Conservation (phyloP, 139 green algal species). For the Axilococcus clingmanii region DNA sequence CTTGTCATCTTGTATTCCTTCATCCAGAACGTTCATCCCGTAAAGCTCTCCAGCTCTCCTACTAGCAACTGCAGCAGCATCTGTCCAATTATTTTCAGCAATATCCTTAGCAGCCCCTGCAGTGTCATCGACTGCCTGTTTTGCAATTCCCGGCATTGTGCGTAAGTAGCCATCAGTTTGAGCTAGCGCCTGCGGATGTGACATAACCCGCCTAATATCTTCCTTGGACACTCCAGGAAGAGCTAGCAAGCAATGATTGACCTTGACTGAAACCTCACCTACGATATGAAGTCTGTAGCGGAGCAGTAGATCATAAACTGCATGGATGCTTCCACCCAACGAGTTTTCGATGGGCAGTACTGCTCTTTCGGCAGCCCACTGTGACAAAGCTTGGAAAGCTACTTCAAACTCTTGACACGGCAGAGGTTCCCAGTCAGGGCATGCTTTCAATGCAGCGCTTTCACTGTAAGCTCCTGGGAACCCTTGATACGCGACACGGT, state of each 20-base stretch:
- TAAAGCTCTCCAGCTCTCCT: conserved; percentile 59
- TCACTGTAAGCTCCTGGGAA: conserved; percentile 93
- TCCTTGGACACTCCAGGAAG: conserved; percentile 65
- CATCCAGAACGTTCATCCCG: conserved; percentile 59
- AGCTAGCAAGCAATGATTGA: conserved; percentile 94
- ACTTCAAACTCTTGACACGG: conserved; percentile 94
- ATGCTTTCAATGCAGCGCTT: conserved; percentile 68
- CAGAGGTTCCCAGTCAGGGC: conserved; percentile 62
- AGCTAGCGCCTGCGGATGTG: conserved; percentile 77
- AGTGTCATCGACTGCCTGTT: conserved; percentile 87
- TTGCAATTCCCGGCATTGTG: conserved; percentile 40
- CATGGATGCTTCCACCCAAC: conserved; percentile 71
- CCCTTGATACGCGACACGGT: conserved; percentile 83
- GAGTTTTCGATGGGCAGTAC: conserved; percentile 79
- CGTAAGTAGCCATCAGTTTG: conserved; percentile 71
- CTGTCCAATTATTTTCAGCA: conserved; percentile 21
- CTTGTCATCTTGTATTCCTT: conserved; percentile 77
- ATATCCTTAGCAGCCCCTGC: conserved; percentile 77
- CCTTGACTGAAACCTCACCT: conserved; percentile 67
- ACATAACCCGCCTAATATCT: conserved; percentile 77
- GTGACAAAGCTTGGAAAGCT: conserved; percentile 70
- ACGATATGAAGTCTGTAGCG: conserved; percentile 79
- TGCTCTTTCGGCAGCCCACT: conserved; percentile 60
- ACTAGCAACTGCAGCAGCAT: conserved; percentile 52
- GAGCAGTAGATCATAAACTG: conserved; percentile 86